Percentiles rank a stretch among this genome's conserved stretches.
Conservation (phyloP, 2,329 filamentous ascomycete genomes). For the Bipolaris gigantea region DNA sequence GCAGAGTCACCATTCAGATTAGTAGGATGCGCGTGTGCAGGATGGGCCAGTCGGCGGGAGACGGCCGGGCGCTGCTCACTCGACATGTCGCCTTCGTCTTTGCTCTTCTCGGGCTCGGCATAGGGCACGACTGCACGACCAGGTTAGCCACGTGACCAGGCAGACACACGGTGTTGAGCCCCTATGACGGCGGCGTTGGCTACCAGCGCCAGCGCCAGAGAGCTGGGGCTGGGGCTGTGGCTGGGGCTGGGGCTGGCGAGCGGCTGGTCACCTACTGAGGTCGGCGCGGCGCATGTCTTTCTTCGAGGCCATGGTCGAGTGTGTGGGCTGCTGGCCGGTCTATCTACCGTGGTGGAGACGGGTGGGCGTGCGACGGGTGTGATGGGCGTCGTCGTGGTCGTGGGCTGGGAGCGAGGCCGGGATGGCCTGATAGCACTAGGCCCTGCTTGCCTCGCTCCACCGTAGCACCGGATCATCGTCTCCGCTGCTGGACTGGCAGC, state of each 20-base stretch:
- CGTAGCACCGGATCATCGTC: conserved; percentile 13
- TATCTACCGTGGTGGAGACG: conserved; percentile 12
- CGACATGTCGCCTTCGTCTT: conserved; percentile 67
- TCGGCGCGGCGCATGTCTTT: conserved; percentile 77
- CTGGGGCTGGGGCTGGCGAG: not conserved
- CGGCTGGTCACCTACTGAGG: conserved; percentile 59
- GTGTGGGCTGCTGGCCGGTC: conserved; percentile 13
- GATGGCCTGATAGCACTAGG: conserved; percentile 1
- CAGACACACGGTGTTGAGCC: not conserved
- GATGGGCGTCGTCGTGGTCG: conserved; percentile 1
- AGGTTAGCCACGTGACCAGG: conserved; percentile 36
- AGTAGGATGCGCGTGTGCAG: no score
- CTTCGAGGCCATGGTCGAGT: conserved; percentile 62
- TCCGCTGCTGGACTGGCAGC: conserved; percentile 13
- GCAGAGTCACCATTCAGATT: conserved; percentile 6
- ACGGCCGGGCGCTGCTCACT: conserved; percentile 53
- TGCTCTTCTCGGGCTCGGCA: conserved; percentile 70
- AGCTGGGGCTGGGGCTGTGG: no score
- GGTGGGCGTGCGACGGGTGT: conserved; percentile 19
- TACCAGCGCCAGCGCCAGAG: not conserved
- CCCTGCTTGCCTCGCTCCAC: conserved; percentile 8
- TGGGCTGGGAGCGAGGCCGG: conserved; percentile 2
- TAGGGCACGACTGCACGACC: conserved; percentile 76
- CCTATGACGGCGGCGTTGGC: conserved; percentile 2
- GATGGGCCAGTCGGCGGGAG: not conserved